Base-by-base conservation (phyloP, 2,329 filamentous ascomycete species). In the Aspergillus vadensis region DNA sequence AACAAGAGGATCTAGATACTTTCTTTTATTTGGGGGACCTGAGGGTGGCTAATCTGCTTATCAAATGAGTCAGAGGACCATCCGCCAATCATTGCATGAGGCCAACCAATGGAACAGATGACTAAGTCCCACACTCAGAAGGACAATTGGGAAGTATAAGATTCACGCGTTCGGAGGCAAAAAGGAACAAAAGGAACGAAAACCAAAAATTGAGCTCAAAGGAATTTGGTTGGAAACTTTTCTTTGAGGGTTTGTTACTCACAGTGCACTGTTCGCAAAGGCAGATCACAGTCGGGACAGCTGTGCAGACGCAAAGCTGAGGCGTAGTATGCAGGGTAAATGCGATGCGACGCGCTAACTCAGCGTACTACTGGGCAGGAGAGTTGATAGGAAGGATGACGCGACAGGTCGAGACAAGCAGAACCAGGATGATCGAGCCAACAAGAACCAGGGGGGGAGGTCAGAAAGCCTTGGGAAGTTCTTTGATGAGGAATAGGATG, bases 291-390 rank as follows among this genome's bases (percentile, higher is more conserved):
- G 53, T 49, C 19, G 25, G 54, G 54, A 56, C 48, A 54, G 55
- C 55, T 60, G 56, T 60, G 59, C 57, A 65, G 60, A 60, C 56
- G 62, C 62, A 64, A 59, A 59, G 59, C 50, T 41, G 55, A 55
- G 52, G 54, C 54, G 59, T 57, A 47, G 55, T 60, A 64, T 60
- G 59, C 41, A 62, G 59, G 57, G 57, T 49, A 56, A 44, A 60
- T 65, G 66, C 65, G 65, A 68, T 67, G 62, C 62, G 62, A 67
- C 63, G 65, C 66, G 66, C 64, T 65, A 65, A 55, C 49, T 38
- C 39, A 54, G 57, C 50, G 52, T 57, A 55, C 55, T 64, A 59
- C 32, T 36, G 12, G 12, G 38, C 53, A 55, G 53, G 53, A 44
- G 41, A 51, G 51, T 56, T 43, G 57, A 57, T 60, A 62, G 60